Conservation (phyloP, 108 stramenopile species). For the Mediolabrus comicus region DNA sequence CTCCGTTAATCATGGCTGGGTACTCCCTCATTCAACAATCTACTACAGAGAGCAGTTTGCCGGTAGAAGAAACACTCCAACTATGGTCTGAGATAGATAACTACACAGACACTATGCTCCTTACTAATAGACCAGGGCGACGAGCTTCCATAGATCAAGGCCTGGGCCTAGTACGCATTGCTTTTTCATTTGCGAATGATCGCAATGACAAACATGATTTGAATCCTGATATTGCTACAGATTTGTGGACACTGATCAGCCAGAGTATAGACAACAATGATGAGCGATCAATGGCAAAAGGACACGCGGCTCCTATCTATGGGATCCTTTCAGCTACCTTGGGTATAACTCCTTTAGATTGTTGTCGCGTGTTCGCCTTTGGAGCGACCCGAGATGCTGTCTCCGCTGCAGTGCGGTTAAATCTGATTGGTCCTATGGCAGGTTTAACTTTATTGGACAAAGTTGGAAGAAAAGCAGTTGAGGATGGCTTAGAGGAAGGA, state of each 20-base stretch:
- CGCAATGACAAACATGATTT: not conserved
- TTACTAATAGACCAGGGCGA: constrained; percentile 64
- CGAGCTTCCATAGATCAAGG: constrained; percentile 82
- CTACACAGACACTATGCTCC: constrained; percentile 52
- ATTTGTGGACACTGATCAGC: constrained; percentile 15
- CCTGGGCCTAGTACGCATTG: constrained; percentile 67
- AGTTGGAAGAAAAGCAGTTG: constrained; percentile 47
- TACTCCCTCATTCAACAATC: constrained; percentile 39
- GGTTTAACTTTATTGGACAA: constrained; percentile 52
- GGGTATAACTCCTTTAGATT: constrained; percentile 38
- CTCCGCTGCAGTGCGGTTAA: constrained; percentile 80
- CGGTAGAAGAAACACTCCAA: constrained; percentile 9
- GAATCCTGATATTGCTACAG: not conserved
- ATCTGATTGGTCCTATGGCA: constrained; percentile 74
- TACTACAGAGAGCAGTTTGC: not conserved
- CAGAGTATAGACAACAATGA: constrained; percentile 12
- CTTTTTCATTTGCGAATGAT: constrained; percentile 43
- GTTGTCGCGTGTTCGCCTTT: constrained; percentile 64
- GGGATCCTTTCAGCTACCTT: constrained; percentile 53
- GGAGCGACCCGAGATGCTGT: constrained; percentile 78
- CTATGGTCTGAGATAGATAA: constrained; percentile 51
- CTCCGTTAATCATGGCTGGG: constrained; percentile 62
- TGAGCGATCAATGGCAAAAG: constrained; percentile 2
- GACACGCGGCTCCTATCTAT: constrained; percentile 64
- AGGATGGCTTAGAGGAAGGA: constrained; percentile 49